phyloP scores from a whole-genome alignment of 2,329 filamentous ascomycete species.

The Scytalidium sp. region DNA sequence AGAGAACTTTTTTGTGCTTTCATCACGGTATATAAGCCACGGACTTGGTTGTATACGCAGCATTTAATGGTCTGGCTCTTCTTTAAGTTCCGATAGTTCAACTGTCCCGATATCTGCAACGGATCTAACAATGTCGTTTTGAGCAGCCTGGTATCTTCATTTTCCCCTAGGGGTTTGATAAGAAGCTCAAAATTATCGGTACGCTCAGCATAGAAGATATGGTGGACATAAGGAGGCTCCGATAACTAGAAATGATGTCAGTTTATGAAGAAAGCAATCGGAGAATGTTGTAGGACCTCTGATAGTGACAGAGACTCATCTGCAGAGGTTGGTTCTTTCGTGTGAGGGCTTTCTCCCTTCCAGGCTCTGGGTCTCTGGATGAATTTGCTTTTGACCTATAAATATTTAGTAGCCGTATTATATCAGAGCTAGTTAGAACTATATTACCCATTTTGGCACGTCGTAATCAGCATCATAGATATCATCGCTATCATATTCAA shows the following conservation, averaged over 20 bases:
- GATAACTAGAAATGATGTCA: background rate
- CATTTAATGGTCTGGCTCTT: conserved; percentile 16
- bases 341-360: conserved; percentile 1
- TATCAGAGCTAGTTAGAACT: background rate
- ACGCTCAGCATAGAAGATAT: conserved; percentile 23
- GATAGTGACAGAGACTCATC: too few species aligned
- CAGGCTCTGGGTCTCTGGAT: conserved; percentile 15
- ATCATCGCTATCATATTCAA: conserved; percentile 7
- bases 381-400: conserved; percentile 14
- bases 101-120: background rate
- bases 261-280: background rate
- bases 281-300: too few species aligned
- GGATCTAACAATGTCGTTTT: conserved; percentile 23
- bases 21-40: background rate
- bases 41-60: background rate
- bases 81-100: conserved; percentile 10
- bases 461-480: conserved; percentile 7
- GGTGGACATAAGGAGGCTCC: conserved; percentile 4
- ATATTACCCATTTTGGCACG: conserved; percentile 1
- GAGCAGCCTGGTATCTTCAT: conserved; percentile 16
- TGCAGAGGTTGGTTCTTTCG: too few species aligned
- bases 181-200: conserved; percentile 13
- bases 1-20: background rate
- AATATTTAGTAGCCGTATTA: background rate
- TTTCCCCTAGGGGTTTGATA: conserved; percentile 13